Percentiles rank a stretch among this genome's conserved stretches.
Evolutionary conservation across 352 stramenopile genomes (phyloP).

Genomic region (Pythium aquatile): DNA sequence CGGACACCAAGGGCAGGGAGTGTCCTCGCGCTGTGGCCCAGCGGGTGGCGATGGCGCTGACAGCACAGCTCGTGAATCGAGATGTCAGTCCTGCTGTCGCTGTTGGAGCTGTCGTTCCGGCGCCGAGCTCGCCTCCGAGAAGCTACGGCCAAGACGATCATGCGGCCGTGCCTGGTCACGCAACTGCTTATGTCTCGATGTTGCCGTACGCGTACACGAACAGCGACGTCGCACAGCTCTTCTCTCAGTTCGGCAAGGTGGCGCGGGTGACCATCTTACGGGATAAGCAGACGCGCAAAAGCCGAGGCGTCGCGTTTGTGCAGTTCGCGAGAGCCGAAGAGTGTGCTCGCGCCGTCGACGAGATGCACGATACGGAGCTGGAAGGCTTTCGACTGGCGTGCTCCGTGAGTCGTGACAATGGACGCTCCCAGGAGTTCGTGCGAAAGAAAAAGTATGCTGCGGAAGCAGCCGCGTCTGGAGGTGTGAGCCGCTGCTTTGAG

Average conservation of each 20-base stretch:
- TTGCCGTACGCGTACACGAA: slow-evolving; percentile 87
- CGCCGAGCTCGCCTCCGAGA: neutral
- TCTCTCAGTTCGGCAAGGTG: slow-evolving; percentile 69
- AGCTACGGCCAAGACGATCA: neutral
- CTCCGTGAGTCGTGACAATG: slow-evolving; percentile 78
- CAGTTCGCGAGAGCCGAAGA: slow-evolving; percentile 77
- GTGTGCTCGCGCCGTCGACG: slow-evolving; percentile 44
- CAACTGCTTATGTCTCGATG: slow-evolving; percentile 87
- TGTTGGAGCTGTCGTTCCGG: neutral
- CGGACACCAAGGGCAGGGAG: slow-evolving; percentile 3
- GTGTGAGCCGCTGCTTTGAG: slow-evolving; percentile 77
- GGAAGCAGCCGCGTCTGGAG: slow-evolving; percentile 14
- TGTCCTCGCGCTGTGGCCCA: slow-evolving; percentile 16
- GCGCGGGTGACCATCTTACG: slow-evolving; percentile 75
- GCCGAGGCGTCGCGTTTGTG: slow-evolving; percentile 80
- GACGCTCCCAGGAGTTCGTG: slow-evolving; percentile 69
- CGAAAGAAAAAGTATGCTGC: slow-evolving; percentile 75
- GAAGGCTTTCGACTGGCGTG: slow-evolving; percentile 65
- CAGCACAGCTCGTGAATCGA: slow-evolving; percentile 8
- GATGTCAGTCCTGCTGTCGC: neutral
- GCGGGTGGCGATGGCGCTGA: slow-evolving; percentile 16
- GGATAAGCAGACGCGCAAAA: slow-evolving; percentile 69
- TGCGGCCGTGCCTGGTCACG: slow-evolving; percentile 23
- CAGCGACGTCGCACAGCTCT: slow-evolving; percentile 86
- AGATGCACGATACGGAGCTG: slow-evolving; percentile 59